Evolutionary conservation across 306 rosid genomes (phyloP), one percentile per base, ranked within the genome.

Genomic region (Potentilla sterilis): DNA sequence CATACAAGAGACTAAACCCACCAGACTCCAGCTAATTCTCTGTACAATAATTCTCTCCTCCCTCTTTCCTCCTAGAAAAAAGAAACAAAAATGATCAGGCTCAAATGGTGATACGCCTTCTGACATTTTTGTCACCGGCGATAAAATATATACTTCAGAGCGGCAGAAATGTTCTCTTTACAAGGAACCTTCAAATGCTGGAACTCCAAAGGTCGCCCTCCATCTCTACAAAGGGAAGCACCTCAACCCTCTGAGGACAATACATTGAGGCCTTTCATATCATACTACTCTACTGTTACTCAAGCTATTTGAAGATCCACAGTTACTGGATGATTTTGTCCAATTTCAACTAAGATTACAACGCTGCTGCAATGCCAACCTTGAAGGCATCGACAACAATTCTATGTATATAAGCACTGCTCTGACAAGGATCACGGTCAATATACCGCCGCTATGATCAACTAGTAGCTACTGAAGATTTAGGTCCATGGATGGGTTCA

Each of bases 401-500:
- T 61, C 67, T 72, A 69, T 47, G 69, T 49, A 68, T 3, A 34
- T 44, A 34, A 57, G 55, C 49, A 78, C 70, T 44, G 81, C 46
- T 73, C 43, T 37, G 7, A 34, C 62, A 44, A 40, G 75, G 46
- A 59, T 62, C 75, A 67, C 19, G 13, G 66, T 78, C 79, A 61
- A 21, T 57, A 81, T 48, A 54, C 70, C 70, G n/a, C 76, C 72
- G 7, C 19, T 76, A 61, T 72, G 83, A 74, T 75, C 83, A 63
- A 41, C 62, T 47, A 81, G 81, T 62, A 67, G 67, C 32, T 64
- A 64, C 46, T 16, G 44, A 35, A 84, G 81, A 65, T 69, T 80
- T 4, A 46, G 67, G 75, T 79, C 81, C 24, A 81, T 24, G 32
- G 86, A 81, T 21, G 86, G 76, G 37, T 81, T 86, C 70, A 80